A percentile compares a stretch with the other conserved stretches of the same genome.
Evolutionary conservation across 805 yeast genomes (phyloP).

Genomic region (Yamadazyma insecticola): DNA sequence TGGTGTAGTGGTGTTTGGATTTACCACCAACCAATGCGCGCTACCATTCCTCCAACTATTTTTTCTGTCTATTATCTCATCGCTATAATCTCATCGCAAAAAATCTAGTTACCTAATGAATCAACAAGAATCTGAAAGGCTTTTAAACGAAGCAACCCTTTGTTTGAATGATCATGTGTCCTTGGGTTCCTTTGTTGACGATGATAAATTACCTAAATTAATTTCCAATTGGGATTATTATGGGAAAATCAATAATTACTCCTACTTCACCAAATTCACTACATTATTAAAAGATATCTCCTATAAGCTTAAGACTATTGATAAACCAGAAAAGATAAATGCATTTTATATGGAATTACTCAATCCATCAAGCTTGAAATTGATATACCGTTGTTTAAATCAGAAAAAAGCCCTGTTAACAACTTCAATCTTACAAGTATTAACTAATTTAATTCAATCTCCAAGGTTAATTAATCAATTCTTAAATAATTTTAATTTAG

Average conservation of each 20-base stretch:
- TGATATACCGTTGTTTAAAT: conserved; percentile 63
- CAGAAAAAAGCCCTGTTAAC: conserved; percentile 55
- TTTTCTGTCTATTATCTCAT: too few species aligned
- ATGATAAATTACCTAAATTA: background rate
- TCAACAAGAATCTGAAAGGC: too few species aligned
- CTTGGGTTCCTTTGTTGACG: too few species aligned
- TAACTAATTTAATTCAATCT: conserved; percentile 30
- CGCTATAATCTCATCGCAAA: too few species aligned
- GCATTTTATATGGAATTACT: conserved; percentile 48
- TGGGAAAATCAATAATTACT: conserved; percentile 6
- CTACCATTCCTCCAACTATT: too few species aligned
- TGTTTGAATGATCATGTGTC: too few species aligned
- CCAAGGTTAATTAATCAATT: conserved; percentile 43
- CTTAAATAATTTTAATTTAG: conserved; percentile 62
- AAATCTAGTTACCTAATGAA: too few species aligned
- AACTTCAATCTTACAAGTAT: conserved; percentile 55
- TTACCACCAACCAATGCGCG: too few species aligned
- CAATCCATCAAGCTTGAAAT: conserved; percentile 47
- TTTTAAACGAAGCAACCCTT: too few species aligned
- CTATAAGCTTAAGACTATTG: background rate
- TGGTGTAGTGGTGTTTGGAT: too few species aligned
- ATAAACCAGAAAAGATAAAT: conserved; percentile 1
- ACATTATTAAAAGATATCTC: conserved; percentile 4
- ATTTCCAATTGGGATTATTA: conserved; percentile 5
- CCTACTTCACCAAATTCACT: conserved; percentile 3